A percentile compares a stretch with the other conserved stretches of the same genome.
phyloP scores from a whole-genome alignment of 805 yeast species.

The Dipodascus albidus region DNA sequence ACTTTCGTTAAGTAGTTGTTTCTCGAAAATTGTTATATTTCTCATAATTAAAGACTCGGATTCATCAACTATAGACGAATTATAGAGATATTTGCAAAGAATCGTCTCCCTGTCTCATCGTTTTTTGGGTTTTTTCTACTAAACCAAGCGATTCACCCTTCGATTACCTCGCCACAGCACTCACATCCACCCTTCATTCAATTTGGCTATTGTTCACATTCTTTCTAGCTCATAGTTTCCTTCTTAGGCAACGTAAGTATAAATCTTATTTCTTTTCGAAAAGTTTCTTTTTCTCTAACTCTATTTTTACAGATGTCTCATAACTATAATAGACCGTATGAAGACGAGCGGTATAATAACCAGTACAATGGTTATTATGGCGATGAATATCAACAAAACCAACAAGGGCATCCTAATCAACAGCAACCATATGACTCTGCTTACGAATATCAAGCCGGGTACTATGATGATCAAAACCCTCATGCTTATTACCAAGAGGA shows the following conservation, averaged over 20 bases:
- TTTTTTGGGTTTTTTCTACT: no score
- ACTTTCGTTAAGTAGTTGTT: no score
- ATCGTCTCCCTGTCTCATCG: no score
- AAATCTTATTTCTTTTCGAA: background rate
- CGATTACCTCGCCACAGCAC: no score
- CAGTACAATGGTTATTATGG: slow-evolving; percentile 13
- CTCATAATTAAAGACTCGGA: no score
- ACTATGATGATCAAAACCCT: slow-evolving; percentile 25
- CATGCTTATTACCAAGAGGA: slow-evolving; percentile 34
- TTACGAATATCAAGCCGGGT: slow-evolving; percentile 13
- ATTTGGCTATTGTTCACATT: no score
- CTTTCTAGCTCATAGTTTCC: background rate
- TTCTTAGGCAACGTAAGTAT: background rate
- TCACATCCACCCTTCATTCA: no score
- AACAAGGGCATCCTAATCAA: slow-evolving; percentile 4
- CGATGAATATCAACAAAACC: slow-evolving; percentile 13
- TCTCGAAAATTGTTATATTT: no score
- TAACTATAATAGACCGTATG: slow-evolving; percentile 6
- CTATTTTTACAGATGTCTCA: slow-evolving; percentile 11
- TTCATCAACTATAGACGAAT: no score
- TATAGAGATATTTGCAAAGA: no score
- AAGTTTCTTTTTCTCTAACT: background rate
- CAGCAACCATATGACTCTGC: slow-evolving; percentile 13
- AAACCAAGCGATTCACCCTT: no score
- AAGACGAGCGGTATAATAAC: slow-evolving; percentile 7